These are phyloP conservation scores for Holtermannia corniformis DNA, from an alignment of 768 basidiomycete species.

Conservation along the genomic window DNA sequence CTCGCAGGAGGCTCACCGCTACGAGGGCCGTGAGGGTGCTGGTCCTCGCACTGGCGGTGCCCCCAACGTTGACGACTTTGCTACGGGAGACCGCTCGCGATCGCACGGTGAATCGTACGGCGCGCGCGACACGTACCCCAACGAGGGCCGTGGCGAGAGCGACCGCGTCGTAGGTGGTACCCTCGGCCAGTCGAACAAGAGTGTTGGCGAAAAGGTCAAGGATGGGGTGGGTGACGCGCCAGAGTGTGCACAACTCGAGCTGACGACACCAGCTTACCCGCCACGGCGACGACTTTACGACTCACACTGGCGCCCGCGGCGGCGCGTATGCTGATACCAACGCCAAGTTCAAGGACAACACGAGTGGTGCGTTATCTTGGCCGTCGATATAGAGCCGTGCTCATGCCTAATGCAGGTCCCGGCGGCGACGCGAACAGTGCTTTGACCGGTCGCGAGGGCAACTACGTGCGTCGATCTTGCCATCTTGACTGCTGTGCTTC, in stretches of 20 bases:
- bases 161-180: background rate
- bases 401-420: too few relatives aligned
- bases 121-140: background rate
- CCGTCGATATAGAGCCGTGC: too few relatives aligned
- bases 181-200: background rate
- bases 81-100: background rate
- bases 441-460: background rate
- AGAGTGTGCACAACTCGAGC: too few relatives aligned
- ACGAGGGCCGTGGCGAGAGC: background rate
- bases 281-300: background rate
- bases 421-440: background rate
- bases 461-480: background rate
- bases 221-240: too few relatives aligned
- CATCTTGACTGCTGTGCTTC: too few relatives aligned
- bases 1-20: background rate
- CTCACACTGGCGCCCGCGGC: background rate
- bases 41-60: background rate
- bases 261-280: too few relatives aligned
- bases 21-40: background rate
- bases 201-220: background rate
- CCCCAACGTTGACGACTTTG: background rate
- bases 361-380: too few relatives aligned
- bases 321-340: background rate
- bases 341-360: background rate
- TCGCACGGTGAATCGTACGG: background rate